Evolutionary conservation across 306 rosid genomes (phyloP).

Genomic region (Malus fusca): DNA sequence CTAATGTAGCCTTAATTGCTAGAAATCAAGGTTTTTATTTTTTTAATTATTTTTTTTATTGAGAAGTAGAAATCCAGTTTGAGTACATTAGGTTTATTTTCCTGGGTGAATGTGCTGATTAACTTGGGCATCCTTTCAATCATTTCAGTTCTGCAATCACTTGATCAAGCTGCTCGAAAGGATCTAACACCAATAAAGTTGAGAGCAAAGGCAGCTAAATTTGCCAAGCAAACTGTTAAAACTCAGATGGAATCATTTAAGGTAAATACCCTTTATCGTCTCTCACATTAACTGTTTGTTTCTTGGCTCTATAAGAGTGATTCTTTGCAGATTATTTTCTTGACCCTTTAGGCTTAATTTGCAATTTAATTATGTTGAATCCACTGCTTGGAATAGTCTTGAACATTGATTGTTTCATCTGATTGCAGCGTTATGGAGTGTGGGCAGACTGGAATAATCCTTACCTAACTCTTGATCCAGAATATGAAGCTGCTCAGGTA

Average conservation of each 20-base stretch:
- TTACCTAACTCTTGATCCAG: conserved; percentile 87
- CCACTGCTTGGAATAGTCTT: background rate
- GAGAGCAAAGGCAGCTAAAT: conserved; percentile 92
- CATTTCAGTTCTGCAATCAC: conserved; percentile 90
- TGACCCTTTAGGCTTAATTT: background rate
- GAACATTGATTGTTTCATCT: conserved; percentile 28
- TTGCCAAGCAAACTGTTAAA: conserved; percentile 88
- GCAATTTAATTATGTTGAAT: background rate
- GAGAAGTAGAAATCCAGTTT: background rate
- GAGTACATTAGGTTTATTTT: background rate
- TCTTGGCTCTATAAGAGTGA: background rate
- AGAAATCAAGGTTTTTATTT: background rate
- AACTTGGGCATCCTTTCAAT: conserved; percentile 24
- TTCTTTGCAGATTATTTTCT: conserved; percentile 2
- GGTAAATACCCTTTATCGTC: conserved; percentile 34
- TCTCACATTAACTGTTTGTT: conserved; percentile 6
- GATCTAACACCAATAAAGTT: conserved; percentile 77
- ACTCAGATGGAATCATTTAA: conserved; percentile 91
- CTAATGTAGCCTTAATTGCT: background rate
- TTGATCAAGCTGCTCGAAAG: conserved; percentile 77
- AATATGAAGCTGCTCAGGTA: conserved; percentile 99
- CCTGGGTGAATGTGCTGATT: background rate
- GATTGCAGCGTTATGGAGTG: conserved; percentile 88
- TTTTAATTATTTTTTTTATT: too few relatives aligned
- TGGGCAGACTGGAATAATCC: conserved; percentile 99